A percentile compares a stretch with the other conserved stretches of the same genome.
Conservation (phyloP, 805 yeast species). For the Lipomyces sp. region DNA sequence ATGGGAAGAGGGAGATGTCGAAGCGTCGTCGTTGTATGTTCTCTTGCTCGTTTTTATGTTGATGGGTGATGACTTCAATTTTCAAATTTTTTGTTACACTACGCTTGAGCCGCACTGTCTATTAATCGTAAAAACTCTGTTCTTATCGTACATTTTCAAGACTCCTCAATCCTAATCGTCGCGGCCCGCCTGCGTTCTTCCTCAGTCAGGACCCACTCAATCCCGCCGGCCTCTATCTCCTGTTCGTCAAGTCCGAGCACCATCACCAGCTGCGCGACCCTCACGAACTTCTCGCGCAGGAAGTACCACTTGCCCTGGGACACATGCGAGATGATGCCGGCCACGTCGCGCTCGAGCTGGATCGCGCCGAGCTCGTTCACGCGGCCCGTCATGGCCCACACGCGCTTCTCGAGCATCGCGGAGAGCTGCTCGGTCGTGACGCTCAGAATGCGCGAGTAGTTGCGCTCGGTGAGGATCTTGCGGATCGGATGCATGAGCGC, state of each 20-base stretch:
- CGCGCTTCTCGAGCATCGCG: slow-evolving; percentile 56
- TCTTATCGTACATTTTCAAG: too few species aligned
- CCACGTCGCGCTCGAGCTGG: slow-evolving; percentile 76
- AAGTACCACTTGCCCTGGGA: slow-evolving; percentile 63
- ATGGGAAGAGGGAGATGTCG: too few species aligned
- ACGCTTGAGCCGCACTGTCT: too few species aligned
- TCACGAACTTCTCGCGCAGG: slow-evolving; percentile 70
- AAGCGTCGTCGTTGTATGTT: too few species aligned
- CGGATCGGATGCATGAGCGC: slow-evolving; percentile 61
- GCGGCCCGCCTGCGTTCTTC: slow-evolving; percentile 67
- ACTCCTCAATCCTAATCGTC: slow-evolving; percentile 47
- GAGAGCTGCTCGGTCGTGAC: slow-evolving; percentile 56
- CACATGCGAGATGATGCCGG: slow-evolving; percentile 67
- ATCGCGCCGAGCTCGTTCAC: slow-evolving; percentile 82
- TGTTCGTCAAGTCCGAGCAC: slow-evolving; percentile 78
- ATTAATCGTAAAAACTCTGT: too few species aligned
- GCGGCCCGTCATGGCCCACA: slow-evolving; percentile 62
- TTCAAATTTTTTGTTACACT: too few species aligned
- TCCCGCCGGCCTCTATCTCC: slow-evolving; percentile 45
- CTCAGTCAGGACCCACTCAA: slow-evolving; percentile 73
- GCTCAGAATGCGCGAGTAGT: slow-evolving; percentile 49
- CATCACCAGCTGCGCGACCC: slow-evolving; percentile 81
- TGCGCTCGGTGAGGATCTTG: slow-evolving; percentile 52
- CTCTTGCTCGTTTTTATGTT: too few species aligned
- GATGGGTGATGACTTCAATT: too few species aligned